Percentiles rank a stretch among this genome's conserved stretches.
phyloP scores from a whole-genome alignment of 2,329 filamentous ascomycete genomes.

The Nigrospora osmanthi region DNA sequence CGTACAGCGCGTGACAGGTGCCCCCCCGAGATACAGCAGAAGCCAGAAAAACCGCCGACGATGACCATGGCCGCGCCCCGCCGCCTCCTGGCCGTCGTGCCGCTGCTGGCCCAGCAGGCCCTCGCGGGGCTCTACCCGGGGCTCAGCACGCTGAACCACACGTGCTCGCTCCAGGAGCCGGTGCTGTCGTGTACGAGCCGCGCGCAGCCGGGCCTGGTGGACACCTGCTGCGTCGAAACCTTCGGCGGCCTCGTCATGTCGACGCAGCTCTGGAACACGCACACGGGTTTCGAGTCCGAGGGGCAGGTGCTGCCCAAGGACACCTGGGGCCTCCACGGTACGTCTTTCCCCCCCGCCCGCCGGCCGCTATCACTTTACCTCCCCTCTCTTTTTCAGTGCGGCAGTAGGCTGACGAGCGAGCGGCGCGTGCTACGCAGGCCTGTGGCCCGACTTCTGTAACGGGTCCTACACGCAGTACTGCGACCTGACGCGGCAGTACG shows the following conservation, averaged over 20 bases:
- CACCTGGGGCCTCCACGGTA: conserved; percentile 51
- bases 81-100: conserved; percentile 7
- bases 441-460: conserved; percentile 33
- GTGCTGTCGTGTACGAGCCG: conserved; percentile 40
- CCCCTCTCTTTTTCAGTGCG: no score
- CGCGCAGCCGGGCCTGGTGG: conserved; percentile 36
- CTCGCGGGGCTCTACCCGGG: conserved; percentile 31
- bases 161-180: conserved; percentile 37
- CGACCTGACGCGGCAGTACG: conserved; percentile 56
- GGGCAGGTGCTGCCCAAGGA: conserved; percentile 51
- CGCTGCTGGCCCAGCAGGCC: conserved; percentile 18
- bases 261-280: conserved; percentile 59
- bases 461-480: conserved; percentile 60
- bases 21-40: no score
- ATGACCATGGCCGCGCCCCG: conserved; percentile 3
- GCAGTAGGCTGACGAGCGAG: not conserved
- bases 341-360: no score
- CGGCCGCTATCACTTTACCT: no score
- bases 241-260: conserved; percentile 53
- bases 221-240: conserved; percentile 59
- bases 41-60: not conserved
- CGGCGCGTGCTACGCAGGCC: not conserved
- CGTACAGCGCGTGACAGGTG: no score
- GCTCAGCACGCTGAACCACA: conserved; percentile 46
- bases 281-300: conserved; percentile 49